These are phyloP conservation scores for Camellia lanceoleosa DNA, from an alignment of 148 eudicot species.

Conservation along the genomic window DNA sequence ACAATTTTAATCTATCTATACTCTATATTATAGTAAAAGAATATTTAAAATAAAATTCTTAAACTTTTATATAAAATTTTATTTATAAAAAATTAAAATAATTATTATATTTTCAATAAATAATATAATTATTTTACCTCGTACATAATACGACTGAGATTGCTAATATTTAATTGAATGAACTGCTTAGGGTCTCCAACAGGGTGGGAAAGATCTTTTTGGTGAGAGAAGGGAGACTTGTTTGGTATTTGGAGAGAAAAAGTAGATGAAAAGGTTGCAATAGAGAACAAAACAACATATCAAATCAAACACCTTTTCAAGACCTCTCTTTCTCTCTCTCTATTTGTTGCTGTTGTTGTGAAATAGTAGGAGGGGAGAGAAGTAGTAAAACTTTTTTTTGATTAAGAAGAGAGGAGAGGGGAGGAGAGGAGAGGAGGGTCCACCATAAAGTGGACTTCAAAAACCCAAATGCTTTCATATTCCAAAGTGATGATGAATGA, in stretches of 20 bases:
- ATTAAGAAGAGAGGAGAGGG: neutral
- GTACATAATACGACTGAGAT: no score
- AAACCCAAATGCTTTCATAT: neutral
- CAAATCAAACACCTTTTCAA: slow-evolving; percentile 28
- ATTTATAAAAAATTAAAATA: no score
- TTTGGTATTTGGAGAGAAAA: slow-evolving; percentile 11
- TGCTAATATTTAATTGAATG: neutral
- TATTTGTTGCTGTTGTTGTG: neutral
- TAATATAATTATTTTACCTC: no score
- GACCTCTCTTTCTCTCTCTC: neutral
- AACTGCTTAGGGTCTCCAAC: neutral
- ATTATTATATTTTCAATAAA: no score
- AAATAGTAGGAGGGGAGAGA: neutral
- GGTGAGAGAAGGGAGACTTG: neutral
- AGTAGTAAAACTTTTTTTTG: neutral
- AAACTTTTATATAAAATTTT: no score
- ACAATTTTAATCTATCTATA: no score
- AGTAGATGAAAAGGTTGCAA: slow-evolving; percentile 19
- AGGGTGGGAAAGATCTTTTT: neutral
- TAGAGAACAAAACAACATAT: slow-evolving; percentile 16
- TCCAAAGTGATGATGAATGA: slow-evolving; percentile 18
- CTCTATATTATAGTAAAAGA: no score
- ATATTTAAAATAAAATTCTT: no score
- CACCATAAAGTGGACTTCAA: neutral
- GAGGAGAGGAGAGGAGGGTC: neutral